phyloP scores from a whole-genome alignment of 192 early-diverging fungal species.

The Rhizophagus prolifer region DNA sequence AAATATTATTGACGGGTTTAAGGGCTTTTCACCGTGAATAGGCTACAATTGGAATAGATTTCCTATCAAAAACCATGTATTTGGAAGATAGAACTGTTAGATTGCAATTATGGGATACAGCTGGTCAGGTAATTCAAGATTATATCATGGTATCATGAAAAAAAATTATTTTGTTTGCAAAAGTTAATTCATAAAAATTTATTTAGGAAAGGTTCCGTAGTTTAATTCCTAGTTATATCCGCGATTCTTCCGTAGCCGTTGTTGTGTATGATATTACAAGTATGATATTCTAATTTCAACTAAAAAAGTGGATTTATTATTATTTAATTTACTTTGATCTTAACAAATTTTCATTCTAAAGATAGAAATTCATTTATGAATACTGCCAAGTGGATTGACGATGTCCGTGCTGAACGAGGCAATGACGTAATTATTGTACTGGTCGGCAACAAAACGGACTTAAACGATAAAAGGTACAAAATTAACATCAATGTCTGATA shows the following conservation, averaged over 20 bases:
- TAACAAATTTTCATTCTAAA: conserved; percentile 32
- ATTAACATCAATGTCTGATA: background rate
- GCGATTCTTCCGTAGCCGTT: conserved; percentile 96
- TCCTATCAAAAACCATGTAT: conserved; percentile 99
- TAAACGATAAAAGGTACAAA: conserved; percentile 85
- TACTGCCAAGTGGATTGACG: conserved; percentile 98
- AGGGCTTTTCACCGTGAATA: conserved; percentile 87
- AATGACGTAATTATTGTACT: conserved; percentile 98
- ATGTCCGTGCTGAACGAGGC: conserved; percentile 97
- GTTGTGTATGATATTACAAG: conserved; percentile 98
- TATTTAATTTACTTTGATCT: background rate
- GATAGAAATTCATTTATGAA: conserved; percentile 95
- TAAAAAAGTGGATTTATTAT: background rate
- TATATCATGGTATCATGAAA: too few species aligned
- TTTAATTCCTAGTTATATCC: conserved; percentile 97
- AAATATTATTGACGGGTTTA: conserved; percentile 99
- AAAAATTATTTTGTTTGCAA: too few species aligned
- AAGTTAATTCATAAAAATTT: background rate
- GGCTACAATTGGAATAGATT: conserved; percentile 99
- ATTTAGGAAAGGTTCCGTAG: conserved; percentile 91
- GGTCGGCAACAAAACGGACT: conserved; percentile 98
- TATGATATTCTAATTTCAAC: conserved; percentile 40
- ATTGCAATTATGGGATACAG: conserved; percentile 98
- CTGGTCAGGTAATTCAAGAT: conserved; percentile 71
- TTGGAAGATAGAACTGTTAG: conserved; percentile 97